A percentile compares a stretch with the other conserved stretches of the same genome.
These are phyloP conservation scores for Barnettozyma hawaiiensis DNA, from an alignment of 1,139 yeast genomes.

Conservation along the genomic window DNA sequence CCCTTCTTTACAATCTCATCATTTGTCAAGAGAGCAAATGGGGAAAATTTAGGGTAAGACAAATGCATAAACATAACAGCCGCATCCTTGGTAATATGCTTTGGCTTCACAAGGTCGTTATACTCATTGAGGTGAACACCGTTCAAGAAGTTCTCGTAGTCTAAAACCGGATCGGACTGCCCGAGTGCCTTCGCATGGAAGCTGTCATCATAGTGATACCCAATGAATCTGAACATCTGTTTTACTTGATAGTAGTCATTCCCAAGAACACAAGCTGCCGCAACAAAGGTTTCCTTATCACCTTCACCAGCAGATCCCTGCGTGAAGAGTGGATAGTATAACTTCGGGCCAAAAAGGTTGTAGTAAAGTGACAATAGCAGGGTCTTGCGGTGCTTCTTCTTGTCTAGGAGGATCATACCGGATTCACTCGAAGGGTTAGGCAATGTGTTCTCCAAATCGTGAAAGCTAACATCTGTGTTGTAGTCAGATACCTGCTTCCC, in stretches of 20 bases:
- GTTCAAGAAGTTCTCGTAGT: slow-evolving; percentile 22
- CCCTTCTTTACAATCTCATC: slow-evolving; percentile 38
- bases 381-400: slow-evolving; percentile 45
- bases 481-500: slow-evolving; percentile 14
- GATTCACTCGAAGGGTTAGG: slow-evolving; percentile 64
- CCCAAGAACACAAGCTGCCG: slow-evolving; percentile 50
- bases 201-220: slow-evolving; percentile 38
- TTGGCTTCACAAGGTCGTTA: slow-evolving; percentile 14
- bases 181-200: slow-evolving; percentile 54
- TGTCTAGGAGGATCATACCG: slow-evolving; percentile 56
- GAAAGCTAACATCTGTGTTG: slow-evolving; percentile 33
- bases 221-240: slow-evolving; percentile 47
- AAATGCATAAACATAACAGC: slow-evolving; percentile 48
- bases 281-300: slow-evolving; percentile 63
- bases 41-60: slow-evolving; percentile 60
- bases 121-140: slow-evolving; percentile 23
- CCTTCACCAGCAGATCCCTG: slow-evolving; percentile 74
- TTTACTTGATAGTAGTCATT: slow-evolving; percentile 50
- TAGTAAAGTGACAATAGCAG: slow-evolving; percentile 50
- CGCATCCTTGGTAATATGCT: slow-evolving; percentile 22
- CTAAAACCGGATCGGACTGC: slow-evolving; percentile 50
- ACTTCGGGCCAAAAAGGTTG: slow-evolving; percentile 54
- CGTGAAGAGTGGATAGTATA: slow-evolving; percentile 54
- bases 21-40: slow-evolving; percentile 42
- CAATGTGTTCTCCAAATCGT: slow-evolving; percentile 50